phyloP scores from a whole-genome alignment of 2,329 filamentous ascomycete genomes.

The Truncatella angustata region DNA sequence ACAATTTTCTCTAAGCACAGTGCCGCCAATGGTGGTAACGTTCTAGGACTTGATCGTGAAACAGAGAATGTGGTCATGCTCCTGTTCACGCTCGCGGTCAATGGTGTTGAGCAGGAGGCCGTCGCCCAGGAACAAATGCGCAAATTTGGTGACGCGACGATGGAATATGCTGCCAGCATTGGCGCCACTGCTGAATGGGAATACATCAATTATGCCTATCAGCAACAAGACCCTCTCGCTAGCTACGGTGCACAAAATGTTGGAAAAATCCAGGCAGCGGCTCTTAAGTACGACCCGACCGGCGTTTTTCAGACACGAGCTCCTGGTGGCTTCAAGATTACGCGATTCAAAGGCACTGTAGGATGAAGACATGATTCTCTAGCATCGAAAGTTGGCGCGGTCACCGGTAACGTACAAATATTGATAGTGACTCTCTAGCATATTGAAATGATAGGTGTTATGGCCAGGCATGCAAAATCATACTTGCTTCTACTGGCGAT shows the following conservation, averaged over 20 bases:
- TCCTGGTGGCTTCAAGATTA: constrained; percentile 37
- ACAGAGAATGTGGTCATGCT: constrained; percentile 30
- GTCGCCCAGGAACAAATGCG: constrained; percentile 29
- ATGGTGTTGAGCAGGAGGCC: constrained; percentile 23
- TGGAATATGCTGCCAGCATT: constrained; percentile 15
- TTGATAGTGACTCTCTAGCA: too few relatives aligned
- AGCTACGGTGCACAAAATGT: constrained; percentile 34
- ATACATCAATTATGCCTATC: constrained; percentile 37
- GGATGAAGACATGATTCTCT: constrained; percentile 30
- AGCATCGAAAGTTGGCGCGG: too few relatives aligned
- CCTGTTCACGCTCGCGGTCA: constrained; percentile 28
- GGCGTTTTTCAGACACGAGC: constrained; percentile 34
- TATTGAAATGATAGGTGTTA: too few relatives aligned
- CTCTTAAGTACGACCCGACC: constrained; percentile 33
- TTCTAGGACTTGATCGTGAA: constrained; percentile 35
- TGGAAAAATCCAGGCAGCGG: constrained; percentile 25
- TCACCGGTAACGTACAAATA: too few relatives aligned
- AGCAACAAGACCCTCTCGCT: constrained; percentile 26
- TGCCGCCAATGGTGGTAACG: constrained; percentile 34
- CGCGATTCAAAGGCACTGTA: background rate
- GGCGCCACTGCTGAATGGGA: constrained; percentile 25
- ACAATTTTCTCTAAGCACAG: constrained; percentile 32
- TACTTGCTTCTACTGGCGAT: too few relatives aligned
- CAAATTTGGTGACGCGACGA: constrained; percentile 26
- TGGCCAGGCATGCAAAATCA: too few relatives aligned